A percentile compares a stretch with the other conserved stretches of the same genome.
Evolutionary conservation across 495 filamentous ascomycete species (phyloP).

Genomic region (Lasiosphaeris hirsuta): DNA sequence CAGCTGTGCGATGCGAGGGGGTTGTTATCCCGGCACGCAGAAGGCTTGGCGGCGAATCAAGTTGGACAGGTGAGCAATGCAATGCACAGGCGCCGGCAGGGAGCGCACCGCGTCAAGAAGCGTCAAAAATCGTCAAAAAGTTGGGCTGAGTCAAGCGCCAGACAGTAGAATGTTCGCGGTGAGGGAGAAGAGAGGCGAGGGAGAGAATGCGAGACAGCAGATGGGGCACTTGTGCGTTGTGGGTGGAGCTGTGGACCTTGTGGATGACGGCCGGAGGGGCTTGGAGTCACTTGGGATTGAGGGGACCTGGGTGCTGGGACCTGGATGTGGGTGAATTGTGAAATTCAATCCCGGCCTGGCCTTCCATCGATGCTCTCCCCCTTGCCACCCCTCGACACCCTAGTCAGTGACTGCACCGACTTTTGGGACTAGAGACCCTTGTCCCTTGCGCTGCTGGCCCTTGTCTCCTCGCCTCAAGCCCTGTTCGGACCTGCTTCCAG

Average conservation of each 20-base stretch:
- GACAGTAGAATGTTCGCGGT: background rate
- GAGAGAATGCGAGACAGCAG: background rate
- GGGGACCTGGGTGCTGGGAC: background rate
- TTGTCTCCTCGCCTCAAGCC: too few species aligned
- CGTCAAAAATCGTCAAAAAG: background rate
- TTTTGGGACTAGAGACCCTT: too few species aligned
- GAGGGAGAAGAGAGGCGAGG: background rate
- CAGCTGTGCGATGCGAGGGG: background rate
- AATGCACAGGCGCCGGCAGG: conserved; percentile 7
- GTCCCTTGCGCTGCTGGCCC: too few species aligned
- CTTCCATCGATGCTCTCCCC: background rate
- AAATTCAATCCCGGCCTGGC: background rate
- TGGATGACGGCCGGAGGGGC: too few species aligned
- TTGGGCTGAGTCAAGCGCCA: too few species aligned
- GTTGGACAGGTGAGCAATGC: conserved; percentile 19
- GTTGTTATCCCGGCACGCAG: conserved; percentile 14
- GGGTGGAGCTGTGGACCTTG: too few species aligned
- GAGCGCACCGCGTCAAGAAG: background rate
- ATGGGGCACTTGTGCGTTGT: too few species aligned
- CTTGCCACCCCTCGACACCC: too few species aligned
- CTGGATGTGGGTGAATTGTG: background rate
- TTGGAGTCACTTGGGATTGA: background rate
- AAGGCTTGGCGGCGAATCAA: conserved; percentile 20
- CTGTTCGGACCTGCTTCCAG: too few species aligned
- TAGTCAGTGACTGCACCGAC: too few species aligned